A percentile compares a stretch with the other conserved stretches of the same genome.
Evolutionary conservation across 2,329 filamentous ascomycete species (phyloP).

Genomic region (Fonsecaea erecta): DNA sequence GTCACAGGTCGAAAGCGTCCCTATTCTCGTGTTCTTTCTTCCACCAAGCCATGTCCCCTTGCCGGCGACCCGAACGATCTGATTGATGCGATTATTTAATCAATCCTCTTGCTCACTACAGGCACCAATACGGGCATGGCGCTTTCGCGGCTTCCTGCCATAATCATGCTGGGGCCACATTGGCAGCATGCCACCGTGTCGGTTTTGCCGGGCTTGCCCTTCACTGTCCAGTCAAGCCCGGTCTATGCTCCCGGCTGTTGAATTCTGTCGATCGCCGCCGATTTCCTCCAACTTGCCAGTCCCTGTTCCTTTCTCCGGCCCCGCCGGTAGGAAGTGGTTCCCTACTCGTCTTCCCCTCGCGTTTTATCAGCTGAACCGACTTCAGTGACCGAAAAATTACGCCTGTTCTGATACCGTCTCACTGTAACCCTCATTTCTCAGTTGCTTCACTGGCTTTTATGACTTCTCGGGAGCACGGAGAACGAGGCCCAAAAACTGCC

Average conservation of each 20-base stretch:
- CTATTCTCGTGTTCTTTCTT: neutral
- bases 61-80: neutral
- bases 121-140: neutral
- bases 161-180: neutral
- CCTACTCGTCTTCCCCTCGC: neutral
- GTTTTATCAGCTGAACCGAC: neutral
- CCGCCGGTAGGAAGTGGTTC: neutral
- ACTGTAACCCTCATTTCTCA: neutral
- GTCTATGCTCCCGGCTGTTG: neutral
- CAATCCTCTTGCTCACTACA: neutral
- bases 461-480: neutral
- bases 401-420: neutral
- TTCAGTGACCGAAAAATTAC: neutral
- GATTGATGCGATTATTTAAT: neutral
- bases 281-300: neutral
- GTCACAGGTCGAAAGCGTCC: neutral
- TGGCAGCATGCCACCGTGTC: neutral
- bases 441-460: neutral
- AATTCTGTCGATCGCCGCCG: neutral
- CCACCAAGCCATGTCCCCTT: neutral
- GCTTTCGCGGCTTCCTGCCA: neutral
- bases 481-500: neutral
- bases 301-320: neutral
- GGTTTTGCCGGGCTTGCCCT: too few species aligned
- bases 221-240: neutral